phyloP scores from a whole-genome alignment of 2,329 filamentous ascomycete genomes.

The Microsporum canis region DNA sequence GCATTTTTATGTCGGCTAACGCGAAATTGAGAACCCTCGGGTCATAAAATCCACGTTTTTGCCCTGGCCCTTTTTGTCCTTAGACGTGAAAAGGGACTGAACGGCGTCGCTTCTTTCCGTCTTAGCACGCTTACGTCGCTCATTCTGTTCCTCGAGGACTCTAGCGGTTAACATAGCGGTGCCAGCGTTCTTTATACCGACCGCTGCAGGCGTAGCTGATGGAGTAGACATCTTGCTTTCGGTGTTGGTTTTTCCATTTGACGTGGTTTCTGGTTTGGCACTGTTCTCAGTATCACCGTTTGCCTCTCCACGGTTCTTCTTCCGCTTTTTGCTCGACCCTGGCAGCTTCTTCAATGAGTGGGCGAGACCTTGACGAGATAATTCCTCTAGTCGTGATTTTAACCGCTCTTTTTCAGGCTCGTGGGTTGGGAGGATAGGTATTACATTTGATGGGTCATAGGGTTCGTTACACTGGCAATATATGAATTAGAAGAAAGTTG shows the following conservation, averaged over 20 bases:
- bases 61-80: conserved; percentile 29
- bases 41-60: conserved; percentile 48
- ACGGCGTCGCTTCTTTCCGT: conserved; percentile 49
- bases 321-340: conserved; percentile 53
- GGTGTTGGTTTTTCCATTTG: conserved; percentile 13
- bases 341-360: conserved; percentile 77
- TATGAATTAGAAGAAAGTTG: background rate
- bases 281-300: background rate
- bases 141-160: conserved; percentile 77
- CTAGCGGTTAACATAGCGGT: conserved; percentile 77
- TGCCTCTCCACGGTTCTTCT: conserved; percentile 49
- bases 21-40: conserved; percentile 41
- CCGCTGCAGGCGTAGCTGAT: conserved; percentile 25
- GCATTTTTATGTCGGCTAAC: background rate
- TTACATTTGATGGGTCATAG: conserved; percentile 63
- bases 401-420: conserved; percentile 60
- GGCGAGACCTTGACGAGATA: conserved; percentile 61
- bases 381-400: conserved; percentile 52
- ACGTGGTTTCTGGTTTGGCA: background rate
- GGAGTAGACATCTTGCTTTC: conserved; percentile 24
- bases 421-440: conserved; percentile 66
- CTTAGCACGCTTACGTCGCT: conserved; percentile 66
- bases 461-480: conserved; percentile 56
- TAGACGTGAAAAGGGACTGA: conserved; percentile 43
- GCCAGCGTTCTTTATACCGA: conserved; percentile 74